Evolutionary conservation across 2,329 filamentous ascomycete genomes (phyloP).

Genomic region (Penicillium oxalicum): DNA sequence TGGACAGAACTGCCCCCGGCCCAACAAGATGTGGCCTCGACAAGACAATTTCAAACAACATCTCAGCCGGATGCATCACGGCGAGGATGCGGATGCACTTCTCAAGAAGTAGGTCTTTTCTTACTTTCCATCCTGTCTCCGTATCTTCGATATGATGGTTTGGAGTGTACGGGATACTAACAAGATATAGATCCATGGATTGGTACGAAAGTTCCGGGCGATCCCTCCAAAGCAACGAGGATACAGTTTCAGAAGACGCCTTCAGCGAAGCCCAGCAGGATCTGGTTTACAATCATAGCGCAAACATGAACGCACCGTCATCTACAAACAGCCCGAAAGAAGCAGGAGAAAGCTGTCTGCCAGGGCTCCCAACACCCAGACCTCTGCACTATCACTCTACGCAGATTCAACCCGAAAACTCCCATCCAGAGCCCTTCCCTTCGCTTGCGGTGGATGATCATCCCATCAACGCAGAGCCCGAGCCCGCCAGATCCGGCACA

Average conservation of each 20-base stretch:
- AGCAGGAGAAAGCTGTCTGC: neutral
- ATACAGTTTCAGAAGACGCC: slow-evolving; percentile 13
- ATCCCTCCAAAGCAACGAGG: slow-evolving; percentile 11
- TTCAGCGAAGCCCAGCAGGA: slow-evolving; percentile 15
- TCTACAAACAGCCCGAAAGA: neutral
- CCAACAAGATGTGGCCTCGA: slow-evolving; percentile 68
- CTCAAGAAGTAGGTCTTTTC: slow-evolving; percentile 42
- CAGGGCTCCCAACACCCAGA: slow-evolving; percentile 2
- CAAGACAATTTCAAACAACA: slow-evolving; percentile 84
- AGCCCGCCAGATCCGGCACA: slow-evolving; percentile 15
- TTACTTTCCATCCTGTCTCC: neutral
- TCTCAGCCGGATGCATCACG: slow-evolving; percentile 60
- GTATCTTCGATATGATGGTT: too few species aligned
- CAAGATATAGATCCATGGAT: slow-evolving; percentile 17
- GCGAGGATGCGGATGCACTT: slow-evolving; percentile 41
- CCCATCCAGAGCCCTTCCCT: neutral
- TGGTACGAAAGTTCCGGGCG: slow-evolving; percentile 32
- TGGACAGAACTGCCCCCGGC: slow-evolving; percentile 51
- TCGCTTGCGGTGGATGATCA: neutral
- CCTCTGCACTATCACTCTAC: neutral
- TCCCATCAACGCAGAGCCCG: neutral
- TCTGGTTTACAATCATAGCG: slow-evolving; percentile 7
- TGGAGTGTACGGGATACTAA: neutral
- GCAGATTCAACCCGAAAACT: neutral
- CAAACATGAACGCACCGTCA: slow-evolving; percentile 6